Evolutionary conservation across 1,284 basidiomycete genomes (phyloP).

Genomic region (Omphalotus olearius): DNA sequence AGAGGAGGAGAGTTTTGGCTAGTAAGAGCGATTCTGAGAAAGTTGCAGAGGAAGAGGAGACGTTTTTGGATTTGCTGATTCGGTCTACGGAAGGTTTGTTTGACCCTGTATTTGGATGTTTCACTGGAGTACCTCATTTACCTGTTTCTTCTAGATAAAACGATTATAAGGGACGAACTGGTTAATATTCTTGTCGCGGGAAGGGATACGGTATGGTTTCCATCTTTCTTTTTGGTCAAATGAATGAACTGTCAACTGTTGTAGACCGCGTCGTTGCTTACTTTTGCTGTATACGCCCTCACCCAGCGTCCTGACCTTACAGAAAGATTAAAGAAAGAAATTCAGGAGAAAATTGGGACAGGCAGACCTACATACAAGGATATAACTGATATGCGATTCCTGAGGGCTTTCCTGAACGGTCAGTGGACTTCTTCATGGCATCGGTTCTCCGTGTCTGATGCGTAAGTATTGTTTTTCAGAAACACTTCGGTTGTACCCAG

Average conservation of each 20-base stretch:
- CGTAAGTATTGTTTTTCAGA: conserved; percentile 16
- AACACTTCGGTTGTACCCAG: conserved; percentile 28
- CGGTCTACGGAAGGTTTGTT: conserved; percentile 34
- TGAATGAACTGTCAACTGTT: not conserved
- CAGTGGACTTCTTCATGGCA: conserved; percentile 8
- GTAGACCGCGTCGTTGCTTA: no score
- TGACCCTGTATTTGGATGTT: not conserved
- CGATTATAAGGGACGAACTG: conserved; percentile 36
- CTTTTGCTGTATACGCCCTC: conserved; percentile 37
- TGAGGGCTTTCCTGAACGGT: conserved; percentile 33
- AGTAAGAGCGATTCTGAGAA: conserved; percentile 10
- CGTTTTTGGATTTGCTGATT: conserved; percentile 36
- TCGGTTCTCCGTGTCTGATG: not conserved
- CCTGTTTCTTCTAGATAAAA: conserved; percentile 22
- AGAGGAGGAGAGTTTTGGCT: conserved; percentile 18
- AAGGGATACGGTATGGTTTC: conserved; percentile 35
- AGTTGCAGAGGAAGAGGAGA: conserved; percentile 28
- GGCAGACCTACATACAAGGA: conserved; percentile 27
- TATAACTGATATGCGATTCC: conserved; percentile 30
- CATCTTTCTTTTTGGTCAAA: not conserved
- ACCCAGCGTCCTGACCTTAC: conserved; percentile 37
- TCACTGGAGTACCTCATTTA: not conserved
- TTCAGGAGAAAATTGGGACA: conserved; percentile 34
- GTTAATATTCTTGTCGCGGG: conserved; percentile 36
- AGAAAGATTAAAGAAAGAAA: conserved; percentile 34